Base-by-base conservation (phyloP, 2,329 filamentous ascomycete species). In the Keithomyces neogunnii region DNA sequence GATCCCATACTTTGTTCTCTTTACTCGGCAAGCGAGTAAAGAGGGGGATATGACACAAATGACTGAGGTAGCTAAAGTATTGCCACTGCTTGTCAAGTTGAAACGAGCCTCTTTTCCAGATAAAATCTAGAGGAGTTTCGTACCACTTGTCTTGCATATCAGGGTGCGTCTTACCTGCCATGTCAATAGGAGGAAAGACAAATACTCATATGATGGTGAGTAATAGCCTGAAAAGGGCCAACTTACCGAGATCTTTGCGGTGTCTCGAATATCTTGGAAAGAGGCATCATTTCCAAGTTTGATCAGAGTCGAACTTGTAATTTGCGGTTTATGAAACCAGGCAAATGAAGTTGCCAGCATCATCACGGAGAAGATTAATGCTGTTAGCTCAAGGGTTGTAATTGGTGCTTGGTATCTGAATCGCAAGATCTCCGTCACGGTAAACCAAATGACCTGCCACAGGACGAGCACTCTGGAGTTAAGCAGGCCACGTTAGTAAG, bases 91-190 rank as follows among this genome's bases (percentile, higher is more conserved):
- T 50, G 33, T 56, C 55, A 7, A 61, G 49, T 4, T 50, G 47
- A 19, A 60, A 60, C 1, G 40, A 43, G n/a, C 40, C 40, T 43
- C 45, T 29, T 3, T 47, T 39, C 3, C 50, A 47, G n/a, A 69
- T 53, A 29, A 68, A 68, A 26, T 69, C 63, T 1, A 70, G 46
- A 1, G 66, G 68, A 0, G 66, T 69, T 8, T 56, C 57, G 19
- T 61, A 56, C 52, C 62, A 69, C 4, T 28, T 35, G 3, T 57
- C 47, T 1, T 52, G 32, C 28, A 60, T 51, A 3, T 49, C 38
- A 35, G 51, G 52, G 56, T 66, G 56, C 2, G 19, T 19, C 19
- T 19, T 19, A 19, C 19, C 19, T 59, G 63, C 59, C 67, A 51
- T 4, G 46, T 35, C 2, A 55, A 55, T 3, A 31, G 2, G 3